A percentile compares a stretch with the other conserved stretches of the same genome.
These are phyloP conservation scores for Usnea hakonensis DNA, from an alignment of 495 filamentous ascomycete genomes.

Conservation along the genomic window DNA sequence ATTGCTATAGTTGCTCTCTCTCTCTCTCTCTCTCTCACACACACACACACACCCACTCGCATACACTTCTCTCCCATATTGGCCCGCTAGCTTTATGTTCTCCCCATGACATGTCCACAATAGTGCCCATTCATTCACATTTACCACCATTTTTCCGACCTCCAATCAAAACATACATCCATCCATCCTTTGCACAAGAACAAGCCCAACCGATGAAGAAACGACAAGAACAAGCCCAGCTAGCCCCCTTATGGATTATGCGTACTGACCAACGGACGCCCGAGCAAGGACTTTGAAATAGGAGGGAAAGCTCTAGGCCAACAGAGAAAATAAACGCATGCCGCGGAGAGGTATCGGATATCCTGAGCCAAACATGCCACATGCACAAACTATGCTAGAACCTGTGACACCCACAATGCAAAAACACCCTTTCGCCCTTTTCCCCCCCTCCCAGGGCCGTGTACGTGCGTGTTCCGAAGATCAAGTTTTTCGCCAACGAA, in stretches of 20 bases:
- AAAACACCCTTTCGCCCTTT: background rate
- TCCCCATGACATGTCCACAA: background rate
- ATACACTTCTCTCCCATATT: no score
- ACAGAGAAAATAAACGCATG: background rate
- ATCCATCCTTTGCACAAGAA: no score
- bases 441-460: background rate
- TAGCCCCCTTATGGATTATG: no score
- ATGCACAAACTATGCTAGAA: constrained; percentile 2
- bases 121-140: background rate
- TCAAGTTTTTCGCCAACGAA: no score
- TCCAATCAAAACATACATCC: background rate
- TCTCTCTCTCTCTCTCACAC: no score
- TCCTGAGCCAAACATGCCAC: background rate
- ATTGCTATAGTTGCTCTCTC: background rate
- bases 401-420: constrained; percentile 1
- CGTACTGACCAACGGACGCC: no score
- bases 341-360: background rate
- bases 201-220: no score
- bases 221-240: no score
- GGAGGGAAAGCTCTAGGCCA: background rate
- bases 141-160: background rate
- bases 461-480: background rate
- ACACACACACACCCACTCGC: no score
- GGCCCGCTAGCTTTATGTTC: background rate
- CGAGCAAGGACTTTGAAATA: background rate